phyloP scores from a whole-genome alignment of 192 early-diverging fungal genomes.

The Coemansia sp. region DNA sequence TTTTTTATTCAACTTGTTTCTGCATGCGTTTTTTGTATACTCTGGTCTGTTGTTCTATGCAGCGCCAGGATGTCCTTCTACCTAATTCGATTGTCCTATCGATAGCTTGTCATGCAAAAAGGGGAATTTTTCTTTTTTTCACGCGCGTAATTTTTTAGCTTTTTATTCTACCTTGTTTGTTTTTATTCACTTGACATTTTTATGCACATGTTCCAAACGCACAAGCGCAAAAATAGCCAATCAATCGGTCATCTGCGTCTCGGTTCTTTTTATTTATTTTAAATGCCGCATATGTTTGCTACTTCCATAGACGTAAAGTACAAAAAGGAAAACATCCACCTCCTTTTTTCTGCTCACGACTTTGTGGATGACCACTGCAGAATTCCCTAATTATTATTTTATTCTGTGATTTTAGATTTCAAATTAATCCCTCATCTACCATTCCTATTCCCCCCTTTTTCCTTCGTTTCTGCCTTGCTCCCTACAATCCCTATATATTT shows the following conservation, averaged over 20 bases:
- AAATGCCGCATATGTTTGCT: neutral
- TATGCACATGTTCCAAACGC: conserved; percentile 2
- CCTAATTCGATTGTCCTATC: neutral
- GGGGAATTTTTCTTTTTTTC: neutral
- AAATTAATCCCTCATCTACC: conserved; percentile 25
- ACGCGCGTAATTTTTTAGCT: no score
- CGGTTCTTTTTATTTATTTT: neutral
- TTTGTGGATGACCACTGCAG: neutral
- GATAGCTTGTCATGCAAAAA: neutral
- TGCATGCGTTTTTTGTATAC: neutral
- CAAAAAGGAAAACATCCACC: no score
- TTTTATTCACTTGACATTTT: conserved; percentile 15
- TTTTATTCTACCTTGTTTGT: conserved; percentile 11
- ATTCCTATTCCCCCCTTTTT: conserved; percentile 15
- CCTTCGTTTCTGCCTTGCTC: conserved; percentile 11
- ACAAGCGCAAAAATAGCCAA: neutral
- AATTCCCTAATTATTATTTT: conserved; percentile 1
- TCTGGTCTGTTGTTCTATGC: neutral
- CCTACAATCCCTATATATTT: conserved; percentile 14
- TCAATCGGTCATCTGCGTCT: neutral
- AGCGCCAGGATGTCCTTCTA: neutral
- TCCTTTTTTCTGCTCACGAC: neutral
- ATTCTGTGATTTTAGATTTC: neutral
- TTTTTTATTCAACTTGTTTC: neutral
- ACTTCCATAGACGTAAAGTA: neutral